Base-by-base conservation (phyloP, 2,329 filamentous ascomycete genomes). In the Aspergillus aculeatinus region DNA sequence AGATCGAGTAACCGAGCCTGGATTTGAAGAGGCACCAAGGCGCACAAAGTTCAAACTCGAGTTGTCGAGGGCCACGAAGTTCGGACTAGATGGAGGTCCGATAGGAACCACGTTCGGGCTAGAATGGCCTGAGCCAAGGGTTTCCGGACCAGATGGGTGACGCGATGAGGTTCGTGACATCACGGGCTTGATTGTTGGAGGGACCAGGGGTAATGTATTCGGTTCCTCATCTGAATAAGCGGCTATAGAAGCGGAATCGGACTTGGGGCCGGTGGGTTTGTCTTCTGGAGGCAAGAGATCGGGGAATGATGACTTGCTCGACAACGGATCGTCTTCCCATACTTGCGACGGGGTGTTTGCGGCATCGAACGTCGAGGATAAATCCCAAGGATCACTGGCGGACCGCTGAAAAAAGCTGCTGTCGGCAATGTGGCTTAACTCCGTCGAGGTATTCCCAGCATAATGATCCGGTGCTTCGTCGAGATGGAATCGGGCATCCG, bases 51-150 rank as follows among this genome's bases (percentile, higher is more conserved):
- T 74, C 55, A 76, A 63, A 65, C 72, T 76, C 57, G 77, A 77
- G 52, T 67, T 76, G 60, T 76, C 69, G 48, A 76, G 61, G 2
- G 74, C 68, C 27, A 79, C 67, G 55, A 78, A 68, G 62, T 77
- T 78, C 47, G 76, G 76, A 58, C 76, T 78, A 33, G 76, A 78
- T 0, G 74, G 70, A 31, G 71, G 69, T 27, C 72, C 76, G 48
- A 76, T 67, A 6, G 72, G 72, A 27, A 76, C 69, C 27, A 80
- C 60, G 54, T 78, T 80, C 3, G 77, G 77, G 63, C 76, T 80
- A 31, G 77, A 79, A 16, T 71, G 69, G 55, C 64, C 67, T 16
- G 70, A 66, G 1, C 67, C 67, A 21, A 64, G 66, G 58, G 65
- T 68, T 21, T 65, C 70, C 48, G 51, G 61, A 21, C 55, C 63